Evolutionary conservation across 2,329 filamentous ascomycete genomes (phyloP).

Genomic region (Esteya vermicola): DNA sequence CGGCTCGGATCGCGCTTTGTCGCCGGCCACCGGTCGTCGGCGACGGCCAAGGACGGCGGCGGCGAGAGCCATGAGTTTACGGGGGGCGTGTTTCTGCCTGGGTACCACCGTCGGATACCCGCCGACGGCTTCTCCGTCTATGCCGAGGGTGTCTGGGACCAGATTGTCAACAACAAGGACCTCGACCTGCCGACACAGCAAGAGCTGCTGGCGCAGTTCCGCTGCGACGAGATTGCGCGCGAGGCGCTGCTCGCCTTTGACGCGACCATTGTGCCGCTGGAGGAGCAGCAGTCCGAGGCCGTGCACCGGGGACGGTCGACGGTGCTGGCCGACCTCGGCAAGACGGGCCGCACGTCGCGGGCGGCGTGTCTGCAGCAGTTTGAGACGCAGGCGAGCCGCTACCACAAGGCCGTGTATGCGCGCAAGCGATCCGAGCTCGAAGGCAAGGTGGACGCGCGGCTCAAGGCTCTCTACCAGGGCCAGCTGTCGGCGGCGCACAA

Average conservation of each 20-base stretch:
- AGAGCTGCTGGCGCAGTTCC: constrained; percentile 89
- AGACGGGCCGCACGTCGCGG: constrained; percentile 57
- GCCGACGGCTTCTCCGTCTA: constrained; percentile 95
- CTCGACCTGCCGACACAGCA: constrained; percentile 93
- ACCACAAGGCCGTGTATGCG: constrained; percentile 90
- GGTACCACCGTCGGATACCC: constrained; percentile 91
- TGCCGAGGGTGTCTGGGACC: constrained; percentile 89
- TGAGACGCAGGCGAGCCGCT: constrained; percentile 78
- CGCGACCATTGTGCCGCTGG: constrained; percentile 63
- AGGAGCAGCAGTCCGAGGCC: constrained; percentile 70
- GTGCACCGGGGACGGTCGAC: constrained; percentile 56
- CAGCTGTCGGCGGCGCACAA: constrained; percentile 85
- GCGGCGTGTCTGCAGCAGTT: constrained; percentile 68
- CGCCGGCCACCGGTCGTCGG: constrained; percentile 56
- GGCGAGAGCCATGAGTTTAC: constrained; percentile 57
- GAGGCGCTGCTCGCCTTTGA: constrained; percentile 82
- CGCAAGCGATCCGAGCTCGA: constrained; percentile 78
- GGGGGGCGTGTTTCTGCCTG: constrained; percentile 75
- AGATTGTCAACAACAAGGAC: constrained; percentile 98
- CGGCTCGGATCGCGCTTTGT: constrained; percentile 71
- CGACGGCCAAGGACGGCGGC: no score
- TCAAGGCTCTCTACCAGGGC: constrained; percentile 79
- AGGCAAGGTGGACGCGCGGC: constrained; percentile 69
- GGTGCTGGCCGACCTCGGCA: constrained; percentile 62
- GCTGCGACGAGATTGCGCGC: constrained; percentile 89